Percentiles rank a stretch among this genome's conserved stretches.
Conservation (phyloP, 2,329 filamentous ascomycete genomes). For the Penicillium fuscoglaucum region DNA sequence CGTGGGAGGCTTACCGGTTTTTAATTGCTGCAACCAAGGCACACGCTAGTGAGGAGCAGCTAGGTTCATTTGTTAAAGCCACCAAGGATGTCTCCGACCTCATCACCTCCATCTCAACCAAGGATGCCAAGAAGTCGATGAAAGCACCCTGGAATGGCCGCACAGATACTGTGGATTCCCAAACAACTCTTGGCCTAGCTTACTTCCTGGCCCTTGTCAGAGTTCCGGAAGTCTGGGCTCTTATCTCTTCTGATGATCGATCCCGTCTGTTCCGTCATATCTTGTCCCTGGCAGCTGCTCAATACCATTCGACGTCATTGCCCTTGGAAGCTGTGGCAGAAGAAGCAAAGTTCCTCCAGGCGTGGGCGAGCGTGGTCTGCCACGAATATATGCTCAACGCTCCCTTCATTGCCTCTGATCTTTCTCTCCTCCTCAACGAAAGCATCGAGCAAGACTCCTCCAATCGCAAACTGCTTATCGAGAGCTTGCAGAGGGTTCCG, state of each 20-base stretch:
- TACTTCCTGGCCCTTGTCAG: constrained; percentile 38
- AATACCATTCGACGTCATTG: constrained; percentile 27
- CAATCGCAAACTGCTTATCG: constrained; percentile 33
- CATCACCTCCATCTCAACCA: constrained; percentile 24
- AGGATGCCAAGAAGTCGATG: constrained; percentile 29
- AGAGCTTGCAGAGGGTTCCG: constrained; percentile 41
- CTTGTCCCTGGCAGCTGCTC: constrained; percentile 33
- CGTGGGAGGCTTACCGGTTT: constrained; percentile 41
- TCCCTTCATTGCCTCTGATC: constrained; percentile 35
- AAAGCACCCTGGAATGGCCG: constrained; percentile 41
- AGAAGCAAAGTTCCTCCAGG: constrained; percentile 36
- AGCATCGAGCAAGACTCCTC: constrained; percentile 32
- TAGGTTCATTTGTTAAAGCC: constrained; percentile 28
- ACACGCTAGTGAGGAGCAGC: constrained; percentile 19
- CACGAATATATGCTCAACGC: constrained; percentile 42
- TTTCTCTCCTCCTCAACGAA: constrained; percentile 37
- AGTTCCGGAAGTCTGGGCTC: constrained; percentile 32
- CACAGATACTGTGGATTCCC: constrained; percentile 35
- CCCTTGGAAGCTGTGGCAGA: constrained; percentile 29
- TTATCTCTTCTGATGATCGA: constrained; percentile 33
- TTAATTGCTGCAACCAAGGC: constrained; percentile 30
- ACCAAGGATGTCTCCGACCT: constrained; percentile 30
- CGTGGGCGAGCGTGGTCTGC: constrained; percentile 41
- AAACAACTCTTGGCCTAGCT: constrained; percentile 34
- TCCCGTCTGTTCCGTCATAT: constrained; percentile 37